Evolutionary conservation across 1,284 basidiomycete genomes (phyloP).

Genomic region (Fomitopsis schrenkii): DNA sequence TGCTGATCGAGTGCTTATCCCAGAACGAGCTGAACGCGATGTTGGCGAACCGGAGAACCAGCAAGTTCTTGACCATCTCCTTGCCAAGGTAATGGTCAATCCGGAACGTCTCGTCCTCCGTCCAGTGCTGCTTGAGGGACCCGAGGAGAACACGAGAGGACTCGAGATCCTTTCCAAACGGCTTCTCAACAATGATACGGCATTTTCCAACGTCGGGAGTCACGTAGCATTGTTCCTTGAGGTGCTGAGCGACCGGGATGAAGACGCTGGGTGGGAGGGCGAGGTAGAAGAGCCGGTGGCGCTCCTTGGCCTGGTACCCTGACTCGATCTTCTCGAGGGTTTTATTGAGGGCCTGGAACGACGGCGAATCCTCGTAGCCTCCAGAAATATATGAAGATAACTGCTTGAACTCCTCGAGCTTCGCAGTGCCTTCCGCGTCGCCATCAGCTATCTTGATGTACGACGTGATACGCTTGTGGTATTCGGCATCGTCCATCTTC

Average conservation of each 20-base stretch:
- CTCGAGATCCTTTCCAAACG: constrained; percentile 91
- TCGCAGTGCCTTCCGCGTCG: constrained; percentile 49
- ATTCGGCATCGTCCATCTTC: constrained; percentile 88
- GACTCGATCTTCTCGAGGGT: constrained; percentile 78
- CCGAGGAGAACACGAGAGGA: constrained; percentile 80
- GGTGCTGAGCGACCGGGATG: constrained; percentile 78
- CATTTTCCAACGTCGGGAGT: constrained; percentile 61
- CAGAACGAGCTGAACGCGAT: constrained; percentile 81
- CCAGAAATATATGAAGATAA: constrained; percentile 82
- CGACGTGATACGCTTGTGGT: constrained; percentile 76
- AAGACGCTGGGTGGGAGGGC: constrained; percentile 94
- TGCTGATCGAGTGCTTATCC: constrained; percentile 93
- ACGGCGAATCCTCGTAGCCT: constrained; percentile 79
- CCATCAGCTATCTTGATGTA: constrained; percentile 81
- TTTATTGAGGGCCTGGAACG: constrained; percentile 75
- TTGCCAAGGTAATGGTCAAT: constrained; percentile 98
- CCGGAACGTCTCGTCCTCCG: constrained; percentile 94
- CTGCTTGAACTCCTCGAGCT: constrained; percentile 80
- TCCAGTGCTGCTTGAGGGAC: constrained; percentile 83
- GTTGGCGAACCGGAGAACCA: constrained; percentile 93
- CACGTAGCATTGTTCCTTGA: constrained; percentile 81
- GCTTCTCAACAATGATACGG: constrained; percentile 95
- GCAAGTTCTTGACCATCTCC: constrained; percentile 98
- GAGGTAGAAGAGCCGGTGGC: constrained; percentile 88
- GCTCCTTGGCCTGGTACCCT: constrained; percentile 55